Percentiles rank a stretch among this genome's conserved stretches.
Evolutionary conservation across 495 filamentous ascomycete genomes (phyloP).

Genomic region (Podospora pseudoanserina): DNA sequence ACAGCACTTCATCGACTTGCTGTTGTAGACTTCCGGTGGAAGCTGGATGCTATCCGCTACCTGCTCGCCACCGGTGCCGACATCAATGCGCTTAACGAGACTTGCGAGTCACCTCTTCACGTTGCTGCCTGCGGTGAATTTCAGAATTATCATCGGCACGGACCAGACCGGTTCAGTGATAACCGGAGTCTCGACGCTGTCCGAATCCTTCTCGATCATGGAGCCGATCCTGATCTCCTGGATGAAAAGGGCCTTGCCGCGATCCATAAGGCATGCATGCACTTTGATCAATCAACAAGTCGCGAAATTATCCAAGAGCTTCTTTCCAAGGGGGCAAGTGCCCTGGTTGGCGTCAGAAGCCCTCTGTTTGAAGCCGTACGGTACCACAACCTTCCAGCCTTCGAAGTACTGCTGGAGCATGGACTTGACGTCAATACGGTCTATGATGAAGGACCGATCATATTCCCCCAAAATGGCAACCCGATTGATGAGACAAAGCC

Average conservation of each 20-base stretch:
- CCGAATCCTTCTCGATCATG: background rate
- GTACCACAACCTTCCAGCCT: background rate
- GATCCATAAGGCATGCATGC: background rate
- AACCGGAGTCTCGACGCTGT: background rate
- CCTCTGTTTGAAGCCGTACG: background rate
- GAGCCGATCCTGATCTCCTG: background rate
- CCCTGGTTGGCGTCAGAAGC: background rate
- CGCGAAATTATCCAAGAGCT: background rate
- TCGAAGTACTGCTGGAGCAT: background rate
- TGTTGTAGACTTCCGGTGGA: slow-evolving; percentile 9
- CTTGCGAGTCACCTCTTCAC: slow-evolving; percentile 14
- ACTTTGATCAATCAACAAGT: no score
- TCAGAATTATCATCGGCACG: background rate
- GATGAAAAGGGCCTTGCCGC: background rate
- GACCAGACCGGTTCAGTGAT: background rate
- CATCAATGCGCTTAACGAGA: slow-evolving; percentile 25
- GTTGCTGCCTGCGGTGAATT: background rate
- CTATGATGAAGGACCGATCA: background rate
- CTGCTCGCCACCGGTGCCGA: slow-evolving; percentile 19
- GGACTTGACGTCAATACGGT: background rate
- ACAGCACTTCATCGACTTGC: slow-evolving; percentile 23
- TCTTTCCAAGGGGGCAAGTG: background rate
- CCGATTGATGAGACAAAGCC: no score
- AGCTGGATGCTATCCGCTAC: slow-evolving; percentile 19
- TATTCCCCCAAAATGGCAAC: no score